Conservation (phyloP, 1,284 basidiomycete genomes). For the Ganoderma resinaceum region DNA sequence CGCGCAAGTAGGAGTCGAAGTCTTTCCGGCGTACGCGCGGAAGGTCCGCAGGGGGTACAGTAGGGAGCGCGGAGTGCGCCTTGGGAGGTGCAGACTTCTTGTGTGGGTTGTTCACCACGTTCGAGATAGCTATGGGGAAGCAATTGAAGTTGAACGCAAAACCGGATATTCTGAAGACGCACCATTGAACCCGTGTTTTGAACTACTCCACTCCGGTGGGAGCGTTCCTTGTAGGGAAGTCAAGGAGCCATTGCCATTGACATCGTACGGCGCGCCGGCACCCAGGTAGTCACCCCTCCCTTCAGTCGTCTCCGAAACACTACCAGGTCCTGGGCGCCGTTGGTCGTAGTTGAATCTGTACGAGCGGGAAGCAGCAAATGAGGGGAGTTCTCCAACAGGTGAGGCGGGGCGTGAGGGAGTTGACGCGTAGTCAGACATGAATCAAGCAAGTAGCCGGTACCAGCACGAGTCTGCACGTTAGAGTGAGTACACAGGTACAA, state of each 20-base stretch:
- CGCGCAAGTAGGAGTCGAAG: conserved; percentile 83
- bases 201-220: conserved; percentile 76
- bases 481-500: conserved; percentile 2
- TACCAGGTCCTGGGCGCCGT: conserved; percentile 62
- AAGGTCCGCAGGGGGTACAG: conserved; percentile 72
- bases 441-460: conserved; percentile 13
- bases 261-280: conserved; percentile 34
- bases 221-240: conserved; percentile 45
- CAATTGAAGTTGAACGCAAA: conserved; percentile 5
- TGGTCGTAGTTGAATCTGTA: conserved; percentile 76
- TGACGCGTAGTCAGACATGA: conserved; percentile 49
- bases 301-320: conserved; percentile 72
- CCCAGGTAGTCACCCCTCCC: conserved; percentile 51
- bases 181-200: conserved; percentile 84
- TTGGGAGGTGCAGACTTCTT: conserved; percentile 86
- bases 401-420: conserved; percentile 55
- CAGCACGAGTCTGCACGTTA: conserved; percentile 14
- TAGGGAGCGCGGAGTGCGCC: conserved; percentile 79
- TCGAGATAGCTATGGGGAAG: conserved; percentile 63
- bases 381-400: conserved; percentile 52
- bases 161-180: conserved; percentile 32
- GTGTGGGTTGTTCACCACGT: conserved; percentile 86
- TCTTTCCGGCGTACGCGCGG: conserved; percentile 85
- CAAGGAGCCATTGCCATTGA: conserved; percentile 32
- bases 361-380: conserved; percentile 53